phyloP scores from a whole-genome alignment of 495 filamentous ascomycete species.

The Penicillium cinerascens region DNA sequence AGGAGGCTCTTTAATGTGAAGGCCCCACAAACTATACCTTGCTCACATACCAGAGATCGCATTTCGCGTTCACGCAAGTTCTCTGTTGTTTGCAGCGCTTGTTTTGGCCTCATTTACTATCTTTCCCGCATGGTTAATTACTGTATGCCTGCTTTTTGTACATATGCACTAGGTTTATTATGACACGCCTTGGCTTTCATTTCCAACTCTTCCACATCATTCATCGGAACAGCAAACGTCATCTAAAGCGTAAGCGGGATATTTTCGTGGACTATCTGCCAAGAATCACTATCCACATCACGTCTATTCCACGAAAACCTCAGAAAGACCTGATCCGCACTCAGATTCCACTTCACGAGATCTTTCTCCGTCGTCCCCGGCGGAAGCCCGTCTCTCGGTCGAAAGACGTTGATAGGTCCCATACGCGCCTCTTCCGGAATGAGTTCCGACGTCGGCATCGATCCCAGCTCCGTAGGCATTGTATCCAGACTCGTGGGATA shows the following conservation, averaged over 20 bases:
- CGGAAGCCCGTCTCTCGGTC: conserved; percentile 10
- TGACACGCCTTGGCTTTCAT: not conserved
- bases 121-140: not conserved
- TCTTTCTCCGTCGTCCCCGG: conserved; percentile 7
- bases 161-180: not conserved
- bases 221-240: too few relatives aligned
- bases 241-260: conserved; percentile 2
- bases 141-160: not conserved
- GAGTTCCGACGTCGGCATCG: not conserved
- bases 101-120: not conserved
- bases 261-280: conserved; percentile 19
- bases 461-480: not conserved
- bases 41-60: conserved; percentile 14
- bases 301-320: conserved; percentile 22
- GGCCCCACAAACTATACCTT: conserved; percentile 4
- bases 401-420: conserved; percentile 13
- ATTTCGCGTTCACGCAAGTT: conserved; percentile 2
- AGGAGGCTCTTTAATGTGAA: conserved; percentile 18
- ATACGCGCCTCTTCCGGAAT: conserved; percentile 22
- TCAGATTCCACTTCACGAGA: conserved; percentile 12
- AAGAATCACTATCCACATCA: conserved; percentile 12
- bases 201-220: not conserved
- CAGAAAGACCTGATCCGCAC: conserved; percentile 19
- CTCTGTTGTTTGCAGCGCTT: conserved; percentile 7
- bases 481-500: not conserved